Conservation (phyloP, 2,329 filamentous ascomycete species). For the Fusarium sp. region DNA sequence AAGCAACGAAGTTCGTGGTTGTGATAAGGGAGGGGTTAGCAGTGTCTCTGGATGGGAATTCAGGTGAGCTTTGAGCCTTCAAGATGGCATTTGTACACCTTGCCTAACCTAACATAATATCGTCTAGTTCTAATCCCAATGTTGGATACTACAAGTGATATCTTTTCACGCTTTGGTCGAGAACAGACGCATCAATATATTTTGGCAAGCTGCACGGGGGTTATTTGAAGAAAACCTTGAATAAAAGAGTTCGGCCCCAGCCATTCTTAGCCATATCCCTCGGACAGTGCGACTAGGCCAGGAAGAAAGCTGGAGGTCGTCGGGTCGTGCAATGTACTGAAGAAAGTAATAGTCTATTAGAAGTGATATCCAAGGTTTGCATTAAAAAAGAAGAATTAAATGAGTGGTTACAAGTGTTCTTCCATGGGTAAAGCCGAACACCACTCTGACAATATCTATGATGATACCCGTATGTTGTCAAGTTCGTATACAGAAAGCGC, state of each 20-base stretch:
- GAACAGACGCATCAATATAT: neutral
- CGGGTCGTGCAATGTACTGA: fast-evolving
- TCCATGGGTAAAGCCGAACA: neutral
- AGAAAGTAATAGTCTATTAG: too few species aligned
- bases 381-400: too few species aligned
- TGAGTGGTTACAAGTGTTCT: neutral
- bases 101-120: neutral
- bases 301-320: neutral
- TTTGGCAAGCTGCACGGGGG: fast-evolving
- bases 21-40: neutral
- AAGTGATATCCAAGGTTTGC: neutral
- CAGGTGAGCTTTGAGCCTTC: neutral
- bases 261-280: neutral
- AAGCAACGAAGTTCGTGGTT: neutral
- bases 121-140: neutral
- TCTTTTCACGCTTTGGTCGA: neutral
- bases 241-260: neutral
- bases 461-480: neutral
- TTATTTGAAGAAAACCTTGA: neutral
- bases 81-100: neutral
- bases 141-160: neutral
- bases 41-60: neutral
- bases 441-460: neutral
- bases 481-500: neutral
- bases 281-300: neutral